These are phyloP conservation scores for Chytriomyces confervae DNA, from an alignment of 192 early-diverging fungal genomes.

Conservation along the genomic window DNA sequence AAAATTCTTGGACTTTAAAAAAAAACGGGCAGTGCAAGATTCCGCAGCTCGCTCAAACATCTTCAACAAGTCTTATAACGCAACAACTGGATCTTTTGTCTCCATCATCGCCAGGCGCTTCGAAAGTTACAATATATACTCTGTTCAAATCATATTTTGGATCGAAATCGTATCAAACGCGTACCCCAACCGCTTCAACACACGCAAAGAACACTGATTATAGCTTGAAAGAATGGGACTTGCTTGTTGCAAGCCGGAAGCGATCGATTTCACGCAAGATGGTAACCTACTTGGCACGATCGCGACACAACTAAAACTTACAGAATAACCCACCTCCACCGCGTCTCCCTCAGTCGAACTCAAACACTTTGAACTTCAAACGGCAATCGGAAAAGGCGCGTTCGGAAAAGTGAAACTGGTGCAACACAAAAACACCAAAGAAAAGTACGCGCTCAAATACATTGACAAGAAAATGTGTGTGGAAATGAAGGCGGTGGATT, in stretches of 20 bases:
- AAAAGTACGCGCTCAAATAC: slow-evolving; percentile 92
- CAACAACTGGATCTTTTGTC: no score
- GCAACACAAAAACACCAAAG: slow-evolving; percentile 80
- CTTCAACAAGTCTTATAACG: no score
- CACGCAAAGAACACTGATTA: neutral
- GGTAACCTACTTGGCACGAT: slow-evolving; percentile 49
- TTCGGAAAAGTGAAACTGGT: slow-evolving; percentile 96
- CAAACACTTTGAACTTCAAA: slow-evolving; percentile 87
- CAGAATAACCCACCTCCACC: neutral
- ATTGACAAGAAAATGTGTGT: slow-evolving; percentile 95
- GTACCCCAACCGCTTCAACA: no score
- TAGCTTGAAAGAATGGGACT: slow-evolving; percentile 40
- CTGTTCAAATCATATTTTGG: no score
- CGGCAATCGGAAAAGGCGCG: slow-evolving; percentile 92
- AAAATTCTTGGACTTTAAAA: no score
- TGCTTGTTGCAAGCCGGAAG: slow-evolving; percentile 65
- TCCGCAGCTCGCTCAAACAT: no score
- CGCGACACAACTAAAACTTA: neutral
- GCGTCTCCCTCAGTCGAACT: slow-evolving; percentile 67
- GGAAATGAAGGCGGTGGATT: slow-evolving; percentile 79
- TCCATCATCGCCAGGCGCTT: no score
- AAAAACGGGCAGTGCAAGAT: no score
- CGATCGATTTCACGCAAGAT: slow-evolving; percentile 74
- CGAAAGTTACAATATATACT: no score
- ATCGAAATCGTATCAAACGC: neutral